These are phyloP conservation scores for Magnaporthiopsis incrustans DNA, from an alignment of 2,329 filamentous ascomycete genomes.

Conservation along the genomic window DNA sequence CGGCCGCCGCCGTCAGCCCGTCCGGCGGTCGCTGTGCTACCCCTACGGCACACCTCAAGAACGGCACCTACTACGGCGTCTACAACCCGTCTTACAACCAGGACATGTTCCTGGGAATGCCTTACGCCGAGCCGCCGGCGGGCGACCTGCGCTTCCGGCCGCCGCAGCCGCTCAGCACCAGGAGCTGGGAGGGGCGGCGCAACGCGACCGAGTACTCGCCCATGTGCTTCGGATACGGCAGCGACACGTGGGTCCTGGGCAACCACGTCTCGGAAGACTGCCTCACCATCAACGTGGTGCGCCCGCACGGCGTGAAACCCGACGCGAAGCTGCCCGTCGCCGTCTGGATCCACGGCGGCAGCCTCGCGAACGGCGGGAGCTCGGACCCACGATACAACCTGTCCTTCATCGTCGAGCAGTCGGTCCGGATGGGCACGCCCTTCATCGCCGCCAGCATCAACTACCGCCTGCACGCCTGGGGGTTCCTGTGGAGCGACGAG, in stretches of 20 bases:
- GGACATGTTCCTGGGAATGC: constrained; percentile 47
- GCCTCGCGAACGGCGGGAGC: constrained; percentile 25
- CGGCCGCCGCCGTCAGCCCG: too few relatives aligned
- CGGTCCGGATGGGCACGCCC: constrained; percentile 32
- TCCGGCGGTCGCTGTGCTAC: background rate
- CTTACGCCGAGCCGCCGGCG: constrained; percentile 39
- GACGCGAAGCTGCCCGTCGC: constrained; percentile 36
- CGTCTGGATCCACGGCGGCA: constrained; percentile 49
- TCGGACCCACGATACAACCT: constrained; percentile 48
- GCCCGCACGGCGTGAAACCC: constrained; percentile 37
- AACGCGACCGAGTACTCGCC: constrained; percentile 36
- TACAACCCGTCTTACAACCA: constrained; percentile 29
- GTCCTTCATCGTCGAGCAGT: constrained; percentile 44
- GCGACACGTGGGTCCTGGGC: constrained; percentile 14
- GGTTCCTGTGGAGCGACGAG: constrained; percentile 40
- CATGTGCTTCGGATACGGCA: constrained; percentile 42
- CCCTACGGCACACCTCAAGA: constrained; percentile 14
- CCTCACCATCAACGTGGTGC: constrained; percentile 53
- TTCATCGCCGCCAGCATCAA: constrained; percentile 39
- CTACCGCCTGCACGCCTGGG: constrained; percentile 40
- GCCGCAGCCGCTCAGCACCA: constrained; percentile 23
- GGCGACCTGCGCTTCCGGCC: constrained; percentile 28
- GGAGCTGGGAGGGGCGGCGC: constrained; percentile 29
- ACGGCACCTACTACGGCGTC: constrained; percentile 28
- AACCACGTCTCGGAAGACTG: constrained; percentile 42